Base-by-base conservation (phyloP, 805 yeast genomes). In the Diddensiella transvaalensis region DNA sequence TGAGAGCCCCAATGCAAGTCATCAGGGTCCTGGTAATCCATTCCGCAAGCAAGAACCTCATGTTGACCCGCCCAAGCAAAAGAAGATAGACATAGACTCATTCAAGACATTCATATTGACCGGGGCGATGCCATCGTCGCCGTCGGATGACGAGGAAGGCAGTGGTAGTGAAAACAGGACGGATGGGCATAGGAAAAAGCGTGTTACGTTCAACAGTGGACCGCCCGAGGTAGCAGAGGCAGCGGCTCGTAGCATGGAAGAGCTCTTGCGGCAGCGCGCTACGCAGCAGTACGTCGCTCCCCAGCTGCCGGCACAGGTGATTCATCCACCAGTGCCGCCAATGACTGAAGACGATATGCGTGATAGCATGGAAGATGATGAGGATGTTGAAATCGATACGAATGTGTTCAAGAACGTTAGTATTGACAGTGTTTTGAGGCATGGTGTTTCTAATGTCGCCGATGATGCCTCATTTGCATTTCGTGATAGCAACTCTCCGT, bases 61-160 rank as follows among this genome's bases (percentile, higher is more conserved):
- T 39, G n/a, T 48, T 15, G 29, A 13, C 40, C 33, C 45, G 15
- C 23, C 37, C 10, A 30, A 22, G n/a, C 49, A 53, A 2, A 59
- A 57, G 22, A 80, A 79, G 46, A 74, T 87, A 21, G 96, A 90
- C 61, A 71, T 90, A 56, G 96, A 90, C 64, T 79, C 88, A 24
- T 90, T 90, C 65, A 86, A 96, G 15, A 83, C 85, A 54, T 81
- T 90, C 59, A 73, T 88, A 58, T 68, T 90, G 57, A 87, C 96
- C 0, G 96, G 96, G 2, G 79, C 83, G 55, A 69, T 86, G 33
- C 87, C 87, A 4, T 18, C 46, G 33, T n/a, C 49, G 19, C 26
- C 39, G 23, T n/a, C n/a, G n/a, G 48, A 44, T n/a, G 45, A 26
- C 29, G 54, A 44, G 4, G 47, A 44, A 45, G 29, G n/a, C 23